phyloP scores from a whole-genome alignment of 768 basidiomycete genomes.

The Kwoniella dejecticola region DNA sequence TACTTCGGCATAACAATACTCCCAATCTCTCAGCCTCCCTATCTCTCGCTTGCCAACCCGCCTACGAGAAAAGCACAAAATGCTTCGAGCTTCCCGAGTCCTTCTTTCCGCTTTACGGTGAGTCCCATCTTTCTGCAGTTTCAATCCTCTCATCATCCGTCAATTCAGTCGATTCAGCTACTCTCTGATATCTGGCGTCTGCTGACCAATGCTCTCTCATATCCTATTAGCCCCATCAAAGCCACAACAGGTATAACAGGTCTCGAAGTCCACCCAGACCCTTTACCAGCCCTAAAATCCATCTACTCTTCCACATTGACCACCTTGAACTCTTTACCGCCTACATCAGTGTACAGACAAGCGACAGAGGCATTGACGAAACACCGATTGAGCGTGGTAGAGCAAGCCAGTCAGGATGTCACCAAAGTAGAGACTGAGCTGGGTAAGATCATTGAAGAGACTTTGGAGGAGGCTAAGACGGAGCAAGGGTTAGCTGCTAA shows the following conservation, averaged over 20 bases:
- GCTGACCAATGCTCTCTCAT: background rate
- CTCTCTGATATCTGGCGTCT: background rate
- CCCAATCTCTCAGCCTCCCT: background rate
- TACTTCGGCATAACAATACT: background rate
- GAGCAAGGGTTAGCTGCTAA: slow-evolving; percentile 75
- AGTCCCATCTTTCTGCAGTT: slow-evolving; percentile 13
- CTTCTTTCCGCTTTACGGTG: slow-evolving; percentile 28
- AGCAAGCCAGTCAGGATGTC: slow-evolving; percentile 68
- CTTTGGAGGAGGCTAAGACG: slow-evolving; percentile 76
- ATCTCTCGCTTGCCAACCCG: background rate
- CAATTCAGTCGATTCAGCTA: background rate
- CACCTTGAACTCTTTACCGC: slow-evolving; percentile 68
- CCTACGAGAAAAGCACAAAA: slow-evolving; percentile 1
- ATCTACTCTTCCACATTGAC: slow-evolving; percentile 78
- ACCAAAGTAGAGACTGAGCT: slow-evolving; percentile 70
- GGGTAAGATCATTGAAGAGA: slow-evolving; percentile 85
- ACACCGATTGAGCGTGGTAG: slow-evolving; percentile 73
- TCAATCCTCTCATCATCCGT: background rate
- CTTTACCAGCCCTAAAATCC: slow-evolving; percentile 72
- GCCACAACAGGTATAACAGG: slow-evolving; percentile 83
- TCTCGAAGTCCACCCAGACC: slow-evolving; percentile 77
- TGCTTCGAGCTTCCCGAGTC: slow-evolving; percentile 36
- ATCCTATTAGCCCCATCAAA: slow-evolving; percentile 60
- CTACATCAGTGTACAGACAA: slow-evolving; percentile 83
- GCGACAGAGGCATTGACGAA: slow-evolving; percentile 73